phyloP scores from a whole-genome alignment of 805 yeast genomes.

The Saturnispora sanitii region DNA sequence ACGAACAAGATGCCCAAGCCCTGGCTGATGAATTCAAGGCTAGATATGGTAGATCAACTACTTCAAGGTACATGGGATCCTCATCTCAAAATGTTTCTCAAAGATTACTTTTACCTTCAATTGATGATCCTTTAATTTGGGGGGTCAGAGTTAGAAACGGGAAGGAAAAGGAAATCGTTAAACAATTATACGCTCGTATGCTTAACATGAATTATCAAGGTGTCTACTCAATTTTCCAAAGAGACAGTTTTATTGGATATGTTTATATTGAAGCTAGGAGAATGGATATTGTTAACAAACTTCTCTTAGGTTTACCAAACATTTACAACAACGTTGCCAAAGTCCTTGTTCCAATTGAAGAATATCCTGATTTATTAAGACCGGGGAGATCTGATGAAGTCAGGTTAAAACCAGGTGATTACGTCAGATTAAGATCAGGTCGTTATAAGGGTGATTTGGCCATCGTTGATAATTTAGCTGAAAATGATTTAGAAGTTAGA shows the following conservation, averaged over 20 bases:
- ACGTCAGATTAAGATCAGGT: slow-evolving; percentile 85
- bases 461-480: slow-evolving; percentile 83
- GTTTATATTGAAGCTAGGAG: slow-evolving; percentile 90
- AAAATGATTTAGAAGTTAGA: slow-evolving; percentile 91
- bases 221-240: slow-evolving; percentile 82
- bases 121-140: slow-evolving; percentile 93
- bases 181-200: slow-evolving; percentile 76
- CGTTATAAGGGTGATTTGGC: slow-evolving; percentile 90
- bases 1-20: slow-evolving; percentile 90
- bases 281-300: slow-evolving; percentile 83
- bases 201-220: slow-evolving; percentile 74
- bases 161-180: slow-evolving; percentile 82
- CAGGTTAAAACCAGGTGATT: slow-evolving; percentile 82
- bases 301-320: slow-evolving; percentile 83
- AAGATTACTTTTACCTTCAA: slow-evolving; percentile 86
- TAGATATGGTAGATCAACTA: slow-evolving; percentile 79
- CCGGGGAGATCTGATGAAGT: slow-evolving; percentile 84
- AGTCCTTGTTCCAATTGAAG: slow-evolving; percentile 87
- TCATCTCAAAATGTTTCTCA: slow-evolving; percentile 89
- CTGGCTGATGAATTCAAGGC: slow-evolving; percentile 88
- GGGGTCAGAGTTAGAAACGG: slow-evolving; percentile 92
- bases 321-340: slow-evolving; percentile 52
- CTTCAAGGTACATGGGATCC: slow-evolving; percentile 72
- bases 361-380: slow-evolving; percentile 84
- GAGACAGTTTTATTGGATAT: slow-evolving; percentile 88